A percentile compares a stretch with the other conserved stretches of the same genome.
Evolutionary conservation across 345 rosid species (phyloP).

Genomic region (Corchorus olitorius): DNA sequence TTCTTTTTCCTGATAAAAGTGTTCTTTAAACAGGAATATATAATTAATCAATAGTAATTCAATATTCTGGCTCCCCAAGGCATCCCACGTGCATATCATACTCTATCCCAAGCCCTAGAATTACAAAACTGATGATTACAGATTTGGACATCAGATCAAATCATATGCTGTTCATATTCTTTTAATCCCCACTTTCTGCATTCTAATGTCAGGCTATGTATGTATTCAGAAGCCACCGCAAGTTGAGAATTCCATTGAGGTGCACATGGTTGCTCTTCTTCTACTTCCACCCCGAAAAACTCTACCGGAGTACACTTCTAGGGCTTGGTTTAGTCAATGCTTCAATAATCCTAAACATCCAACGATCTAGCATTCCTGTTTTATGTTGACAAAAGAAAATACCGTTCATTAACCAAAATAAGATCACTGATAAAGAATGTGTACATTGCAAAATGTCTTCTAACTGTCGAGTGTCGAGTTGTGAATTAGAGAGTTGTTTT

Average conservation of each 20-base stretch:
- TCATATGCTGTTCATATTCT: not conserved
- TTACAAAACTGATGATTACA: not conserved
- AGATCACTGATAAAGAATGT: not conserved
- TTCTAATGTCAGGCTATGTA: not conserved
- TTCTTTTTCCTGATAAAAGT: not conserved
- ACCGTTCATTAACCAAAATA: not conserved
- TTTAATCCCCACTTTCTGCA: slow-evolving; percentile 1
- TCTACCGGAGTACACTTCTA: slow-evolving; percentile 31
- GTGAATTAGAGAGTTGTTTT: not conserved
- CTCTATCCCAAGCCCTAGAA: not conserved
- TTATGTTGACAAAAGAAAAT: not conserved
- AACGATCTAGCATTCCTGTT: slow-evolving; percentile 95
- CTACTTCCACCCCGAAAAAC: not conserved
- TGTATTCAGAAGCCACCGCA: not conserved
- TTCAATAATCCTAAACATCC: slow-evolving; percentile 89
- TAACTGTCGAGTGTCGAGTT: not conserved
- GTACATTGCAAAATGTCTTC: not conserved
- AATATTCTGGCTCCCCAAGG: not conserved
- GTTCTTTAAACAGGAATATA: not conserved
- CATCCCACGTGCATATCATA: not conserved
- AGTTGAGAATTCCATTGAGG: not conserved
- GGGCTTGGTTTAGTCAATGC: slow-evolving; percentile 51
- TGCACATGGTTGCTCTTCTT: slow-evolving; percentile 8
- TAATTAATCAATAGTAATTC: not conserved
- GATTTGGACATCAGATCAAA: not conserved